Evolutionary conservation across 1,139 yeast species (phyloP).

Genomic region (Hyphopichia khmerensis): DNA sequence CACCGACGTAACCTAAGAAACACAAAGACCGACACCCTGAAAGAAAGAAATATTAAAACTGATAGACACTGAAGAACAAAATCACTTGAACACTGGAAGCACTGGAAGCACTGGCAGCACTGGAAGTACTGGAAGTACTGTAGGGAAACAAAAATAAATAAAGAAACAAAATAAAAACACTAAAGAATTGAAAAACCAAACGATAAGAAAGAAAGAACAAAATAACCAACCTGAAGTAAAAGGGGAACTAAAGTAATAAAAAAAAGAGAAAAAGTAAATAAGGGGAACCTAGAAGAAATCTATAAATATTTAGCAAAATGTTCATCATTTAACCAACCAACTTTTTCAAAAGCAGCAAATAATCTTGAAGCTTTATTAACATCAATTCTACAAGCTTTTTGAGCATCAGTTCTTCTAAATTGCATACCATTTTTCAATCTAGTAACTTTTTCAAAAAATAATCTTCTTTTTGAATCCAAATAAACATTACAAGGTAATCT

Average conservation of each 20-base stretch:
- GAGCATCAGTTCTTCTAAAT: slow-evolving; percentile 96
- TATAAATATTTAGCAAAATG: slow-evolving; percentile 56
- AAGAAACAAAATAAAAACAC: background rate
- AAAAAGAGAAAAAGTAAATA: background rate
- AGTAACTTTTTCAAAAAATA: slow-evolving; percentile 84
- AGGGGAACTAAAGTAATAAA: background rate
- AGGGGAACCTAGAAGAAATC: no score
- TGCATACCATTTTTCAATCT: slow-evolving; percentile 74
- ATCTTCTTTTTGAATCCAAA: slow-evolving; percentile 86
- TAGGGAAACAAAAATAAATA: no score
- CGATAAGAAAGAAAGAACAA: background rate
- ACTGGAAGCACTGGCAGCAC: no score
- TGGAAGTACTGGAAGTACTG: no score
- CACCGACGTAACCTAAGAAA: no score
- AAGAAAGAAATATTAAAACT: no score
- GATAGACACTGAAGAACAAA: no score
- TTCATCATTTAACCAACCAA: slow-evolving; percentile 89
- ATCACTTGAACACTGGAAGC: no score
- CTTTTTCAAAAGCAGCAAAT: slow-evolving; percentile 90
- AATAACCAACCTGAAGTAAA: background rate
- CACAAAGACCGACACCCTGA: no score
- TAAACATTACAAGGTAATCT: slow-evolving; percentile 86
- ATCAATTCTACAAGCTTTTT: slow-evolving; percentile 95
- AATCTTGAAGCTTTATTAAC: slow-evolving; percentile 94
- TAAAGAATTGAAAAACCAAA: background rate